Conservation (phyloP, 75 land plant species). For the Picea sitchensis region DNA sequence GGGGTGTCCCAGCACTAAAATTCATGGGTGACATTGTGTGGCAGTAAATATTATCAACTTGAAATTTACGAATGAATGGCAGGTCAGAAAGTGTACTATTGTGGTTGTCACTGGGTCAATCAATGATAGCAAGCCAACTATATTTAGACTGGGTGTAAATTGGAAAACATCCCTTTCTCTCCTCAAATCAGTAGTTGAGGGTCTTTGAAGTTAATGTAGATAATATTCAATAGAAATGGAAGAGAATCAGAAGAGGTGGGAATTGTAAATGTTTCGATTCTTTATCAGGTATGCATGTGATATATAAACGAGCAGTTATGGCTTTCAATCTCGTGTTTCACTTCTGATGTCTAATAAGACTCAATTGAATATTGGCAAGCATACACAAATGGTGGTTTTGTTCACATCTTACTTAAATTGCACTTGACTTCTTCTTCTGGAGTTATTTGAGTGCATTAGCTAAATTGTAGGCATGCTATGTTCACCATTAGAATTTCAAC, state of each 20-base stretch:
- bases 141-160: not conserved
- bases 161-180: not conserved
- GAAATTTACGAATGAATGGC: not conserved
- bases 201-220: not conserved
- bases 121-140: too few species aligned
- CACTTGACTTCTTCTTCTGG: too few species aligned
- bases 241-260: not conserved
- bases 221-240: not conserved
- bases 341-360: not conserved
- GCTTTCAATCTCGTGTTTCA: not conserved
- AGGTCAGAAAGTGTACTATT: not conserved
- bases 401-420: too few species aligned
- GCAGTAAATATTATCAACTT: slow-evolving; percentile 27
- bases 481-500: too few species aligned
- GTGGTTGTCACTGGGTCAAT: not conserved
- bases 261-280: not conserved
- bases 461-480: too few species aligned
- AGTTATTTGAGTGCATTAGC: too few species aligned
- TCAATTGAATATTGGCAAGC: too few species aligned
- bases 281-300: slow-evolving; percentile 1
- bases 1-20: slow-evolving; percentile 84
- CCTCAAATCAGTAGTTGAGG: slow-evolving; percentile 1
- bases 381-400: too few species aligned
- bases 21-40: slow-evolving; percentile 80
- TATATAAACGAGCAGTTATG: not conserved